Percentiles rank a stretch among this genome's conserved stretches.
Conservation (phyloP, 176 grass and related monocot genomes). For the Ampelocalamus luodianensis region DNA sequence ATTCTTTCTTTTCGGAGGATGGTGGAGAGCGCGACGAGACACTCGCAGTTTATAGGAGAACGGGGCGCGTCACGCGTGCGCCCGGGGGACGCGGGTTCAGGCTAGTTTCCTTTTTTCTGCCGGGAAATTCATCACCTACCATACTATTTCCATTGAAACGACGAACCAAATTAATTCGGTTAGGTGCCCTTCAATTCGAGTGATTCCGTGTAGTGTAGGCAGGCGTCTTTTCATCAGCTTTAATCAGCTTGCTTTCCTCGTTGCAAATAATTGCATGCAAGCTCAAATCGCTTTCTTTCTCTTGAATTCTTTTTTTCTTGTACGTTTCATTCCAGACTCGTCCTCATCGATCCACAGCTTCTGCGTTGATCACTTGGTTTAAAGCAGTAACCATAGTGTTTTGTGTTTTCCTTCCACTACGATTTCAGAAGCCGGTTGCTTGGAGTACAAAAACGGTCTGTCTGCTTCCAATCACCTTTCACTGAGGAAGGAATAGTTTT, state of each 20-base stretch:
- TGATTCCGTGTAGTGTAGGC: neutral
- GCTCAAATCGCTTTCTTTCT: neutral
- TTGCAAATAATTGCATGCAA: neutral
- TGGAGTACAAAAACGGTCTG: too few species aligned
- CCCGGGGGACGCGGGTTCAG: slow-evolving; percentile 42
- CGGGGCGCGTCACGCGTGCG: slow-evolving; percentile 33
- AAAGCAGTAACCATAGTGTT: neutral
- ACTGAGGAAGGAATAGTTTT: neutral
- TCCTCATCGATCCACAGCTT: neutral
- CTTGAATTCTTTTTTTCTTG: neutral
- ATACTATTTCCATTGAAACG: slow-evolving; percentile 8
- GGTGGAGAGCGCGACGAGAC: neutral
- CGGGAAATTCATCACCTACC: slow-evolving; percentile 41
- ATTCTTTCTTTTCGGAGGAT: neutral
- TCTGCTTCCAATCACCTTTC: neutral
- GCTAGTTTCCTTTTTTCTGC: neutral
- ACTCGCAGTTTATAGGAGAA: slow-evolving; percentile 32
- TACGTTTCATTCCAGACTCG: neutral
- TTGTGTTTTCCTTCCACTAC: neutral
- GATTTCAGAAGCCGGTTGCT: neutral
- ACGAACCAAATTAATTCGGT: neutral
- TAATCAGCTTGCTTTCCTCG: neutral
- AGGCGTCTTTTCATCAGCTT: neutral
- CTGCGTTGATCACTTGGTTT: neutral
- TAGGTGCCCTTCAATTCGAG: neutral